Conservation (phyloP, 371 early-diverging fungal species). For the Rhizopus delemar region DNA sequence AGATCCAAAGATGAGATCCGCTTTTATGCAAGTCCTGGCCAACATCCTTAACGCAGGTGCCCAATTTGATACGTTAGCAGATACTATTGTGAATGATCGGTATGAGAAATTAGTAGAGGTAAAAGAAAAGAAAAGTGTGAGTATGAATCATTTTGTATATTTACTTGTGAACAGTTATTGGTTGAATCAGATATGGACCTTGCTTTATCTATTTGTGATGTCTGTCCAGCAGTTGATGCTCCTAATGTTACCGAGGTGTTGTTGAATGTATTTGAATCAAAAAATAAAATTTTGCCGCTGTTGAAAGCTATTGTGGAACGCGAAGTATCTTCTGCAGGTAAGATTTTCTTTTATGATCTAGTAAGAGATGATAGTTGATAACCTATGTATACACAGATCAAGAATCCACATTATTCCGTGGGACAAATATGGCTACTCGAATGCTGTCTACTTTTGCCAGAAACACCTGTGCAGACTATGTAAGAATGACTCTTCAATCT, state of each 20-base stretch:
- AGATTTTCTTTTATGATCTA: background rate
- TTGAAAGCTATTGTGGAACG: slow-evolving; percentile 75
- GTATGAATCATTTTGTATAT: background rate
- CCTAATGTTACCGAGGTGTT: slow-evolving; percentile 77
- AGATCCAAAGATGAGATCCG: slow-evolving; percentile 80
- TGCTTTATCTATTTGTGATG: slow-evolving; percentile 79
- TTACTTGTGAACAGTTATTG: slow-evolving; percentile 33
- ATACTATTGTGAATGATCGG: slow-evolving; percentile 65
- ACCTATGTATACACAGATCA: slow-evolving; percentile 46
- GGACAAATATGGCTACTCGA: slow-evolving; percentile 84
- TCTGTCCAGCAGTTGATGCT: slow-evolving; percentile 76
- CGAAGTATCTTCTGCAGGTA: slow-evolving; percentile 75
- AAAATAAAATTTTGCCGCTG: slow-evolving; percentile 63
- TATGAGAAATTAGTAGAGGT: slow-evolving; percentile 73
- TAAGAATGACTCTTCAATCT: slow-evolving; percentile 77
- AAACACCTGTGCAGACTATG: slow-evolving; percentile 71
- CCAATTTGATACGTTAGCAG: slow-evolving; percentile 79
- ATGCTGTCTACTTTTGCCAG: slow-evolving; percentile 80
- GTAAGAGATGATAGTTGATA: background rate
- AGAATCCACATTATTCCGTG: slow-evolving; percentile 83
- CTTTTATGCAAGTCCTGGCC: slow-evolving; percentile 89
- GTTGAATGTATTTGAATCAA: slow-evolving; percentile 75
- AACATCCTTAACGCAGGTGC: slow-evolving; percentile 85
- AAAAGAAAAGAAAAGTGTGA: slow-evolving; percentile 13
- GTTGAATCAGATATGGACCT: slow-evolving; percentile 68